A percentile compares a stretch with the other conserved stretches of the same genome.
These are phyloP conservation scores for Cryptococcus maquisensis DNA, from an alignment of 1,284 basidiomycete species.

Conservation along the genomic window DNA sequence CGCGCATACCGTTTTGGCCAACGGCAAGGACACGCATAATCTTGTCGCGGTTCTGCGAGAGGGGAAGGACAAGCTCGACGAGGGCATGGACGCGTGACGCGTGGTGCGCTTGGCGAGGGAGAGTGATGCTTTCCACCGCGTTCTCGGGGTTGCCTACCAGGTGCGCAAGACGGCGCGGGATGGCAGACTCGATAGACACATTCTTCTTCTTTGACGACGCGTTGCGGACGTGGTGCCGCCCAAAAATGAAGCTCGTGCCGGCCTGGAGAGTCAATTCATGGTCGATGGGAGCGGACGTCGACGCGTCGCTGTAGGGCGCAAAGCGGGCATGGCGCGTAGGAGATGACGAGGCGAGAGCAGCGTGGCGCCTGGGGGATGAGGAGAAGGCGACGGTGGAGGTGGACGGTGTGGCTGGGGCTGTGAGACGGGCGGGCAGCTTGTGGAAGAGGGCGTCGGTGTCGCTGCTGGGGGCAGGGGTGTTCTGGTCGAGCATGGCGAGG, in stretches of 20 bases:
- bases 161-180: constrained; percentile 12
- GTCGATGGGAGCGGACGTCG: not conserved
- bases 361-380: constrained; percentile 32
- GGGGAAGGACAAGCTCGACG: constrained; percentile 25
- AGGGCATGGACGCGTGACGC: constrained; percentile 42
- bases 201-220: not conserved
- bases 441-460: not conserved
- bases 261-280: constrained; percentile 14
- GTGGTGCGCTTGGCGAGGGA: constrained; percentile 39
- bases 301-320: not conserved
- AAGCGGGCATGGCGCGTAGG: constrained; percentile 3
- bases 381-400: constrained; percentile 43
- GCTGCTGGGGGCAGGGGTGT: too few relatives aligned
- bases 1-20: constrained; percentile 46
- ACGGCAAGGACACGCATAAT: constrained; percentile 34
- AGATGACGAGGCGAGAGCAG: constrained; percentile 17
- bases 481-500: too few relatives aligned
- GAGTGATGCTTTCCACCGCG: constrained; percentile 24
- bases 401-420: constrained; percentile 31
- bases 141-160: constrained; percentile 13
- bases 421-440: not conserved
- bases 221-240: constrained; percentile 30
- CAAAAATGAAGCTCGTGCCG: constrained; percentile 34
- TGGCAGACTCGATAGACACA: constrained; percentile 3
- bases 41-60: not conserved